These are phyloP conservation scores for Clonostachys sp. DNA, from an alignment of 2,329 filamentous ascomycete genomes.

Conservation along the genomic window DNA sequence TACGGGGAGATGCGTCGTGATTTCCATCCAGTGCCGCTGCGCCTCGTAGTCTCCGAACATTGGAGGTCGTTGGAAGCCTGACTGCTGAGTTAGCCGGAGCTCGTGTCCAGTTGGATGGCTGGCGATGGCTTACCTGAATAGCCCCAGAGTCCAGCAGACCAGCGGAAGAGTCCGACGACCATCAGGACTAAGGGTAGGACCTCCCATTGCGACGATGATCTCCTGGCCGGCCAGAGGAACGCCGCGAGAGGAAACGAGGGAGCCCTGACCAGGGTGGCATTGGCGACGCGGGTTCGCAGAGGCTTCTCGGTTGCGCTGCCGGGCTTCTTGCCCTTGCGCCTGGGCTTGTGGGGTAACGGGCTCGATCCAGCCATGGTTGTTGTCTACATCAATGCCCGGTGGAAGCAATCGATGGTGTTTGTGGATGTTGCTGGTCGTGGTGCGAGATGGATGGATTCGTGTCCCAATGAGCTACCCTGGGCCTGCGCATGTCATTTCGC, in stretches of 20 bases:
- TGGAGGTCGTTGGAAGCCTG: conserved; percentile 75
- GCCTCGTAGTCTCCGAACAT: conserved; percentile 98
- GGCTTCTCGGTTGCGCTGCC: conserved; percentile 31
- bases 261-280: conserved; percentile 42
- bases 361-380: conserved; percentile 39
- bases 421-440: too few species aligned
- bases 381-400: too few species aligned
- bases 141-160: conserved; percentile 88
- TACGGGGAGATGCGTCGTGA: conserved; percentile 82
- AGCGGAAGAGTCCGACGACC: conserved; percentile 85
- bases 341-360: conserved; percentile 53
- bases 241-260: conserved; percentile 87
- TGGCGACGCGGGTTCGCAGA: conserved; percentile 8
- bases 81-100: background rate
- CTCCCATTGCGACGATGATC: conserved; percentile 85
- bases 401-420: too few species aligned
- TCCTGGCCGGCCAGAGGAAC: conserved; percentile 90
- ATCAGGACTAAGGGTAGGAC: conserved; percentile 84
- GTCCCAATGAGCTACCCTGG: too few species aligned
- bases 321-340: conserved; percentile 52
- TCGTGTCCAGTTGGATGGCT: background rate
- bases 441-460: too few species aligned
- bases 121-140: conserved; percentile 71
- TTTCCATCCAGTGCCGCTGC: conserved; percentile 97
- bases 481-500: too few species aligned